Evolutionary conservation across 2,329 filamentous ascomycete species (phyloP), one percentile per base, ranked within the genome.

Genomic region (Conoideocrella luteorostrata): DNA sequence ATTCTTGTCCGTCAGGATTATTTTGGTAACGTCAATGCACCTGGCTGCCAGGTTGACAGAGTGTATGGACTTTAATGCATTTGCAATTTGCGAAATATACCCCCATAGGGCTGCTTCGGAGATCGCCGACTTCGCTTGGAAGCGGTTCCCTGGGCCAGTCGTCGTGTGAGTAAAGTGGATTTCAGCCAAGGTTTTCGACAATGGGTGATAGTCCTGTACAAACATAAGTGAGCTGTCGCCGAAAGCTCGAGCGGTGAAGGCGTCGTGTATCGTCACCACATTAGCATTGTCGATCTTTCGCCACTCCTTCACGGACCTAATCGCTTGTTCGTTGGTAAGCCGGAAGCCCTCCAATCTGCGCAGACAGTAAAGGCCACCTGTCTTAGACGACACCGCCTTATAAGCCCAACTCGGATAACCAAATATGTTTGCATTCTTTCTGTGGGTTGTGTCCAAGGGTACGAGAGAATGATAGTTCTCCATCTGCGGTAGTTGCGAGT

Each of bases 191-290:
- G 91, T 95, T 64, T 93, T 94, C 3, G 91, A 88, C 17, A 93
- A 74, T 1, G 93, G 91, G 57, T 93, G 87, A 58, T 95, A 98
- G 61, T 95, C 88, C 49, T 88, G 93, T 20, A 95, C 89, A 56
- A 98, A 86, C 39, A 98, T 85, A 43, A 98, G 75, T 3, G 93
- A 97, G 64, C 88, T 95, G 62, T 97, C 93, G 44, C 88, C 88
- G 63, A 98, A 98, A 21, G 85, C 87, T 48, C 89, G 76, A 11
- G 88, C 94, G 1, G 93, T 98, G 57, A 98, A 98, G 1, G 88
- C 88, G 64, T 96, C 89, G 56, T 95, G 83, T 7, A 95, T 79
- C 1, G 84, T 85, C 23, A 97, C 91, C 17, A 97, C 79, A 51
- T 81, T 88, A 45, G 82, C 85, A 56, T 84, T 91, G 57, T 79